Conservation (phyloP, 495 filamentous ascomycete species). For the Aspergillus nidulans region DNA sequence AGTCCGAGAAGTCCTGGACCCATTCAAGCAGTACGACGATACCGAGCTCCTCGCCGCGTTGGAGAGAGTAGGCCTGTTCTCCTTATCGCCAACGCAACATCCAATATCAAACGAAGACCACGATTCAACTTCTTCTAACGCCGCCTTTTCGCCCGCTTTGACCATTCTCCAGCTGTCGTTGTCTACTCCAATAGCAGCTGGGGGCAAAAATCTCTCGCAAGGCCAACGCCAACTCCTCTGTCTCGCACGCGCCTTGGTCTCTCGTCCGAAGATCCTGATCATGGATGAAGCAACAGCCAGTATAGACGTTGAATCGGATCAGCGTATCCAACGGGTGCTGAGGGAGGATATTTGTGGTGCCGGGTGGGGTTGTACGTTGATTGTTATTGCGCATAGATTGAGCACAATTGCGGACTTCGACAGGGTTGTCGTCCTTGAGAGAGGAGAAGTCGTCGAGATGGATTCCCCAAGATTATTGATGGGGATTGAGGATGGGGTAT, state of each 20-base stretch:
- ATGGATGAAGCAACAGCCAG: constrained; percentile 78
- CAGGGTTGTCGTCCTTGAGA: constrained; percentile 65
- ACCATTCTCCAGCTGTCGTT: too few species aligned
- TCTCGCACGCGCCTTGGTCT: constrained; percentile 71
- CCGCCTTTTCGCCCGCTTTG: too few species aligned
- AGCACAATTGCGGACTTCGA: constrained; percentile 76
- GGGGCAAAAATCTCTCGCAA: constrained; percentile 69
- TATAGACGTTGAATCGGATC: constrained; percentile 74
- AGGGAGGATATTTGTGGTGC: constrained; percentile 53
- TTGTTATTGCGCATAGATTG: constrained; percentile 75
- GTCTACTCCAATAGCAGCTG: constrained; percentile 51
- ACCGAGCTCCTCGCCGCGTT: constrained; percentile 58
- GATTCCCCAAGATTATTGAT: constrained; percentile 60
- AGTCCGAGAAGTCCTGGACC: constrained; percentile 48
- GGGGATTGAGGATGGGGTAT: constrained; percentile 45
- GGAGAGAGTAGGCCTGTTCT: constrained; percentile 26
- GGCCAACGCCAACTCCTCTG: constrained; percentile 78
- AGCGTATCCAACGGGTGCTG: constrained; percentile 21
- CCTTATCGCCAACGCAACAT: constrained; percentile 13
- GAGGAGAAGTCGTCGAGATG: constrained; percentile 61
- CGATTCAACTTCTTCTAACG: too few species aligned
- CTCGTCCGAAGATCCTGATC: constrained; percentile 67
- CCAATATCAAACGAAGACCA: constrained; percentile 34
- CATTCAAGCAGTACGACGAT: constrained; percentile 53
- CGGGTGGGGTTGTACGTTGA: constrained; percentile 54